A percentile compares a stretch with the other conserved stretches of the same genome.
Conservation (phyloP, 345 rosid species). For the Populus nigra region DNA sequence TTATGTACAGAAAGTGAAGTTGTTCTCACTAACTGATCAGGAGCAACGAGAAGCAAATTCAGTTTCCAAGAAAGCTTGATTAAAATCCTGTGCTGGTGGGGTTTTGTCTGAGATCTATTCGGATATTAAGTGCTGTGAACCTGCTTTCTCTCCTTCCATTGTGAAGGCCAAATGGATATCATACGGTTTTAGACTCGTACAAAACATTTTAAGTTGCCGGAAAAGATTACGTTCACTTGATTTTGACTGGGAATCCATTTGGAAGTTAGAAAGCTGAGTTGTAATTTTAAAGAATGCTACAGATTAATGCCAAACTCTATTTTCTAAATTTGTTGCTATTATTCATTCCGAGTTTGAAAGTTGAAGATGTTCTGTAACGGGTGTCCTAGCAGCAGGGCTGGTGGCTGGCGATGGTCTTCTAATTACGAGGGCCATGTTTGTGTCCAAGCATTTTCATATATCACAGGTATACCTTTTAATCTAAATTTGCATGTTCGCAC, state of each 20-base stretch:
- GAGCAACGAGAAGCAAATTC: conserved; percentile 32
- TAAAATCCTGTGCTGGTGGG: neutral
- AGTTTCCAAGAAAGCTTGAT: conserved; percentile 40
- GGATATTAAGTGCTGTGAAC: neutral
- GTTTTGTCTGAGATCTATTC: neutral
- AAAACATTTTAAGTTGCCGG: neutral
- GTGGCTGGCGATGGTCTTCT: too few relatives aligned
- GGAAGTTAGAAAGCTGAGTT: neutral
- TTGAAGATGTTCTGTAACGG: too few relatives aligned
- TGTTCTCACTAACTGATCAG: conserved; percentile 52
- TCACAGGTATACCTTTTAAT: too few relatives aligned
- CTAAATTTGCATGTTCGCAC: too few relatives aligned
- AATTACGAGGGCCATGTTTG: too few relatives aligned
- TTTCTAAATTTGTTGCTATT: neutral
- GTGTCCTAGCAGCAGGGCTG: too few relatives aligned
- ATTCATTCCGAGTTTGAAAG: too few relatives aligned
- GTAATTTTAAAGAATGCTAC: neutral
- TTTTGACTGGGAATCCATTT: neutral
- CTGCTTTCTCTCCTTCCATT: neutral
- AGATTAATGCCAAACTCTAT: neutral
- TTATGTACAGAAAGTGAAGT: conserved; percentile 59
- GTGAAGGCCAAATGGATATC: neutral
- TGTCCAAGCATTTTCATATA: too few relatives aligned
- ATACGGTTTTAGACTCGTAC: neutral
- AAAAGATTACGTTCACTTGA: neutral